These are phyloP conservation scores for Sphaceloma murrayae DNA, from an alignment of 2,329 filamentous ascomycete species.

Conservation along the genomic window DNA sequence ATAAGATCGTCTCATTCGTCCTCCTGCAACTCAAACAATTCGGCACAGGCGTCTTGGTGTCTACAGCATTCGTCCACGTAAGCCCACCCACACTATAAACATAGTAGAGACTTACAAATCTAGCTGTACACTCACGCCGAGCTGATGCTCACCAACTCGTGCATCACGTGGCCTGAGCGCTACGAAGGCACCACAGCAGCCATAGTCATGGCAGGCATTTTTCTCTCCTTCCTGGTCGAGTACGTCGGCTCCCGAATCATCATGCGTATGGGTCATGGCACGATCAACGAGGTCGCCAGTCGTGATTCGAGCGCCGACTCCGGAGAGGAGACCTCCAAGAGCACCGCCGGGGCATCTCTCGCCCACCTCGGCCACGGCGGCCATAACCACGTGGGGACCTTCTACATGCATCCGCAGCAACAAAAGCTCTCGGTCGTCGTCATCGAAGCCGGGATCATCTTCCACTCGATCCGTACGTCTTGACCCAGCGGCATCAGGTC, in stretches of 20 bases:
- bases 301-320: background rate
- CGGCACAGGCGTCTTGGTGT: slow-evolving; percentile 62
- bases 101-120: slow-evolving; percentile 3
- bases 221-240: slow-evolving; percentile 63
- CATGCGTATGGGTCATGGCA: slow-evolving; percentile 14
- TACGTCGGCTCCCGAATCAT: slow-evolving; percentile 55
- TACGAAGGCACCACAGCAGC: slow-evolving; percentile 63
- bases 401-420: slow-evolving; percentile 7
- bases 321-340: slow-evolving; percentile 3
- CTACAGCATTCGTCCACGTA: slow-evolving; percentile 61
- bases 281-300: background rate
- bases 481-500: background rate
- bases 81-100: slow-evolving; percentile 23
- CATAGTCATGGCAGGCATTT: slow-evolving; percentile 64
- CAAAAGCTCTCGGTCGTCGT: slow-evolving; percentile 51
- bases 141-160: slow-evolving; percentile 63
- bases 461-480: slow-evolving; percentile 57
- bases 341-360: slow-evolving; percentile 5
- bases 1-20: slow-evolving; percentile 38
- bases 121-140: slow-evolving; percentile 63
- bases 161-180: slow-evolving; percentile 49
- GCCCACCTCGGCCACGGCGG: slow-evolving; percentile 6
- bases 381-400: slow-evolving; percentile 1
- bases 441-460: slow-evolving; percentile 64
- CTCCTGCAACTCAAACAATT: slow-evolving; percentile 62